A percentile compares a stretch with the other conserved stretches of the same genome.
Evolutionary conservation across 2,329 filamentous ascomycete species (phyloP).

Genomic region (Exophiala calicioides): DNA sequence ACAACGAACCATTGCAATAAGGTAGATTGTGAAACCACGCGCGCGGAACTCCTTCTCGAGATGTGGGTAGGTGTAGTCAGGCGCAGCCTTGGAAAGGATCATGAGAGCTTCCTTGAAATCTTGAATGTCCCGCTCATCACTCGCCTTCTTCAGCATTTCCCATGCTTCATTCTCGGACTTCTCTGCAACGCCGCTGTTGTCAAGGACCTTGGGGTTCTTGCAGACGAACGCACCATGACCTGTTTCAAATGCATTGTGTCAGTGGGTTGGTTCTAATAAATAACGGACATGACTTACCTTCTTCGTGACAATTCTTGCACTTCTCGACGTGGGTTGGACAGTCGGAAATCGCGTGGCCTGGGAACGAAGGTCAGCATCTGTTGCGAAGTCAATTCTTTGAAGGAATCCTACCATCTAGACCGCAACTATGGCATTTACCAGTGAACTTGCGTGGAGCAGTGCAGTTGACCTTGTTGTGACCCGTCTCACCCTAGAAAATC

Average conservation of each 20-base stretch:
- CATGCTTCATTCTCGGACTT: constrained; percentile 53
- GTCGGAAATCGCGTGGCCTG: constrained; percentile 46
- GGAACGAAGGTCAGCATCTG: neutral
- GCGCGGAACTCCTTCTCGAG: constrained; percentile 55
- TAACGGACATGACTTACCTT: constrained; percentile 39
- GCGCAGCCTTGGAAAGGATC: constrained; percentile 53
- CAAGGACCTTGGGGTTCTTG: constrained; percentile 47
- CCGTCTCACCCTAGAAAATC: constrained; percentile 38
- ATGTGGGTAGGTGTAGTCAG: constrained; percentile 47
- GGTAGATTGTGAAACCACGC: constrained; percentile 48
- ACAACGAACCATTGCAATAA: constrained; percentile 52
- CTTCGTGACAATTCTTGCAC: constrained; percentile 50
- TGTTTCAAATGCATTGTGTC: constrained; percentile 26
- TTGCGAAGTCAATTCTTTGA: neutral
- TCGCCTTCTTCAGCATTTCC: constrained; percentile 51
- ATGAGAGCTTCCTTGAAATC: constrained; percentile 53
- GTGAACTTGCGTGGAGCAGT: constrained; percentile 50
- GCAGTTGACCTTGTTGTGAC: constrained; percentile 47
- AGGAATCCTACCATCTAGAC: constrained; percentile 36
- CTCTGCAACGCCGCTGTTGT: constrained; percentile 48
- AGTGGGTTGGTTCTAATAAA: no score
- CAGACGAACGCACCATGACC: constrained; percentile 49
- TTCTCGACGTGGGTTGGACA: constrained; percentile 48
- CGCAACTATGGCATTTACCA: constrained; percentile 48
- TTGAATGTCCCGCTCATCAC: constrained; percentile 51